Base-by-base conservation (phyloP, 345 rosid genomes). In the Streptanthus diversifolius region DNA sequence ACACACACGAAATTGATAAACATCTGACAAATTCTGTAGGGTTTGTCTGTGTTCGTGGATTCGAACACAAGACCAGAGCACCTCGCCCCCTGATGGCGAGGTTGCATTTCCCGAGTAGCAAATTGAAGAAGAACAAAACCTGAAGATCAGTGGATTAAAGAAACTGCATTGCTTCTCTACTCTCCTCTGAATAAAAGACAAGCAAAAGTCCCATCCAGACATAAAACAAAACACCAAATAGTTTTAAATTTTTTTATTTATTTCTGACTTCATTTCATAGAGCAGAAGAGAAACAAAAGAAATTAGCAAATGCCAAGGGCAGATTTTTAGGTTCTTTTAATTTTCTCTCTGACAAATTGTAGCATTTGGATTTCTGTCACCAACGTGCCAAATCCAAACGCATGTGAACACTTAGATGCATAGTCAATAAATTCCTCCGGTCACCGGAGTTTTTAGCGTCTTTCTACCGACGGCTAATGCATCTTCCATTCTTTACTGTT, bases 11-110 rank as follows among this genome's bases (percentile, higher is more conserved):
- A 29, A 29, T 43, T 62, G 54, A 35, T 72, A 19, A 59, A 29
- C 15, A 57, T 25, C 30, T 47, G 17, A 47, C 24, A 66, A 1
- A 15, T 33, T 0, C 35, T 24, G 81, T 84, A 93, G 96, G 97
- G 45, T 91, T 86, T 74, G 91, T 93, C 69, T 93, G 98, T 71
- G 96, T 93, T 52, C 83, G 97, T 63, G 97, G 96, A 11, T 93
- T 93, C 66, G 96, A 93, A 40, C 90, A 72, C 40, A 79, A 80
- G 75, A 67, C 83, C 53, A 74, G 95, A 76, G 96, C 97, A 57
- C 96, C 97, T 8, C 87, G 92, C 15, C 98, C 98, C 21, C 85
- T 93, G 24, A 76, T 71, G 59, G 86, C 85, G 52, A 85, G 98
- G 75, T 75, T 93, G 76, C 98, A 93, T 77, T 85, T 84, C 10